These are phyloP conservation scores for Lecanicillium sp. DNA, from an alignment of 2,329 filamentous ascomycete genomes.

Conservation along the genomic window DNA sequence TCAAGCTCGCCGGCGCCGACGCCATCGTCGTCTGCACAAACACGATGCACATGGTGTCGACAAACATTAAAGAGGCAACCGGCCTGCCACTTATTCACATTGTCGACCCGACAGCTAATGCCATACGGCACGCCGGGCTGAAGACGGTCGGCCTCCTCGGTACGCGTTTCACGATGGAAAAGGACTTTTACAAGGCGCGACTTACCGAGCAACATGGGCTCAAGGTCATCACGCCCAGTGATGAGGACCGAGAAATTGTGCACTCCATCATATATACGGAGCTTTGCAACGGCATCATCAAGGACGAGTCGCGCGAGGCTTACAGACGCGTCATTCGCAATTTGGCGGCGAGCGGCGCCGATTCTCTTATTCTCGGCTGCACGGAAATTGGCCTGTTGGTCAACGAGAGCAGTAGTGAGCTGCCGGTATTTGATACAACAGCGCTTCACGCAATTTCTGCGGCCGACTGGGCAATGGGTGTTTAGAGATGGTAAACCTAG, in stretches of 20 bases:
- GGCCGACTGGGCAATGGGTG: slow-evolving; percentile 16
- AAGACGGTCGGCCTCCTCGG: slow-evolving; percentile 13
- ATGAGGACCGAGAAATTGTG: slow-evolving; percentile 7
- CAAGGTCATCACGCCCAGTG: slow-evolving; percentile 8
- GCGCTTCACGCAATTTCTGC: slow-evolving; percentile 15
- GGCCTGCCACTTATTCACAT: slow-evolving; percentile 17
- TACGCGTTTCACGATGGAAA: slow-evolving; percentile 18
- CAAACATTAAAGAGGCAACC: slow-evolving; percentile 8
- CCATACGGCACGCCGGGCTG: slow-evolving; percentile 10
- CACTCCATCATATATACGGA: slow-evolving; percentile 15
- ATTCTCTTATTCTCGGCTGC: slow-evolving; percentile 18
- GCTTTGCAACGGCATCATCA: slow-evolving; percentile 15
- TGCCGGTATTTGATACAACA: slow-evolving; percentile 17
- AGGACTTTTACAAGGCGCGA: slow-evolving; percentile 15
- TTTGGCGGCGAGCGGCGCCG: slow-evolving; percentile 10
- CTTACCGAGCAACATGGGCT: slow-evolving; percentile 10
- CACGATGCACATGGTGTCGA: slow-evolving; percentile 16
- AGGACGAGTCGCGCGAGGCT: slow-evolving; percentile 6
- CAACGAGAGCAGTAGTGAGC: slow-evolving; percentile 5
- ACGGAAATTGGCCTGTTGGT: slow-evolving; percentile 18
- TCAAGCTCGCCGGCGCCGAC: slow-evolving; percentile 15
- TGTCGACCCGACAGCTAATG: slow-evolving; percentile 15
- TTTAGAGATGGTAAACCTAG: too few species aligned
- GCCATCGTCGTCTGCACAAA: slow-evolving; percentile 17
- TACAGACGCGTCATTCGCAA: slow-evolving; percentile 10